Base-by-base conservation (phyloP, 2,329 filamentous ascomycete species). In the Arthrobotrys musiformis region DNA sequence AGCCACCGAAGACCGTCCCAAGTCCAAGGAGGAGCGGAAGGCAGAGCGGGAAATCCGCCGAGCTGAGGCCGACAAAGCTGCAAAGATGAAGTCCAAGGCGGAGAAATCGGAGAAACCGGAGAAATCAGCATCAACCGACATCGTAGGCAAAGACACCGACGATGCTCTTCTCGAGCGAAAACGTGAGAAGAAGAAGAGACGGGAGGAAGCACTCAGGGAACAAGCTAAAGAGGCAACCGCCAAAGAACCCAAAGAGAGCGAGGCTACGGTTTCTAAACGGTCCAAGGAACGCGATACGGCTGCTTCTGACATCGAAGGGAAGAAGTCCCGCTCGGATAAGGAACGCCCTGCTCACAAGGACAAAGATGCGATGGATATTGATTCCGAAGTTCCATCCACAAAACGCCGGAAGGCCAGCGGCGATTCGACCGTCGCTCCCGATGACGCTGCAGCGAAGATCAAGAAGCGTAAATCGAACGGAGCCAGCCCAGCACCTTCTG, bases 181-280 rank as follows among this genome's bases (percentile, higher is more conserved):
- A 56, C 77, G 79, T 17, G 72, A 78, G 28, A 78, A 79, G 64
- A 77, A 70, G 67, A 78, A 70, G 73, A 62, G 79, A 30, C 60
- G 67, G 6, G 74, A 78, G 9, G 74, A 72, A 28, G 67, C 64
- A 1, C 50, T 70, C 11, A 44, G 63, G 35, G 64, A 64, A 42
- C 33, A 63, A 24, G 72, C 54, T 4, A 72, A 73, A 44, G 69
- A 73, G n/a, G 11, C 50, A 9, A 24, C 28, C n/a, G 2, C 30
- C n/a, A 56, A 56, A 56, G 69, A 73, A 22, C 44, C 62, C 28
- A 63, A 63, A 44, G 46, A 68, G 17, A 33, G 11, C 13, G 63
- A 68, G 19, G 6, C 46, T 1, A 6, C 30, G 2, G 40, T 37
- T 15, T 24, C 52, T 4, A 76, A 76, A 52, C 72, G 72, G 9